Conservation (phyloP, 257 asterid genomes). For the Ilex asprella region DNA sequence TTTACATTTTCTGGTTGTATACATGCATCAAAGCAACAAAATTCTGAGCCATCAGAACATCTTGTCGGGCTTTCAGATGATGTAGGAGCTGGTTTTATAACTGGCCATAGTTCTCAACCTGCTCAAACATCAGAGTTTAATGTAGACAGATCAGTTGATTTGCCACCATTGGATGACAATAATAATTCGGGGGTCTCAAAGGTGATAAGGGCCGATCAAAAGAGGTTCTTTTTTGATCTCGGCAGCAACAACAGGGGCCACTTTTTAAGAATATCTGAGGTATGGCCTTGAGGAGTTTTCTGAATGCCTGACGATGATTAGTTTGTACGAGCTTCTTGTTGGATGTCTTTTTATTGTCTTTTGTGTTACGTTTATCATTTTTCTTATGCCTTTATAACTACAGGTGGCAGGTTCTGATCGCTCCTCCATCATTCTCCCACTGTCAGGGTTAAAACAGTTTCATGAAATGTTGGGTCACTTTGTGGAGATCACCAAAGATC, state of each 20-base stretch:
- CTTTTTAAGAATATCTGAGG: slow-evolving; percentile 94
- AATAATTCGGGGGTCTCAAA: slow-evolving; percentile 67
- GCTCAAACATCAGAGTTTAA: slow-evolving; percentile 50
- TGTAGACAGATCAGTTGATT: slow-evolving; percentile 58
- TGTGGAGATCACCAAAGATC: slow-evolving; percentile 85
- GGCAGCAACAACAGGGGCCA: slow-evolving; percentile 97
- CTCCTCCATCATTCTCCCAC: slow-evolving; percentile 89
- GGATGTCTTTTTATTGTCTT: background rate
- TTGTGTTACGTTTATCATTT: background rate
- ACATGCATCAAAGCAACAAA: slow-evolving; percentile 35
- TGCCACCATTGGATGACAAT: slow-evolving; percentile 63
- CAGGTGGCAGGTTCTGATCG: slow-evolving; percentile 98
- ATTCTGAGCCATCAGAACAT: slow-evolving; percentile 62
- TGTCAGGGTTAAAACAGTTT: slow-evolving; percentile 87
- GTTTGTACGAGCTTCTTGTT: too few species aligned
- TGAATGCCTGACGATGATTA: too few species aligned
- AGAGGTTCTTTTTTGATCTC: slow-evolving; percentile 94
- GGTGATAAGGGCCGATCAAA: slow-evolving; percentile 93
- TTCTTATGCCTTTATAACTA: slow-evolving; percentile 11
- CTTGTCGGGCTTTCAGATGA: slow-evolving; percentile 92
- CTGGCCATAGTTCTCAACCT: slow-evolving; percentile 82
- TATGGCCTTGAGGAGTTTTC: slow-evolving; percentile 10
- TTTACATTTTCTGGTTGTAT: slow-evolving; percentile 19
- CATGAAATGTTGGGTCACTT: slow-evolving; percentile 96
- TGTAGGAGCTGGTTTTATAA: slow-evolving; percentile 96